phyloP scores from a whole-genome alignment of 257 asterid species.

The Przewalskia tangutica region DNA sequence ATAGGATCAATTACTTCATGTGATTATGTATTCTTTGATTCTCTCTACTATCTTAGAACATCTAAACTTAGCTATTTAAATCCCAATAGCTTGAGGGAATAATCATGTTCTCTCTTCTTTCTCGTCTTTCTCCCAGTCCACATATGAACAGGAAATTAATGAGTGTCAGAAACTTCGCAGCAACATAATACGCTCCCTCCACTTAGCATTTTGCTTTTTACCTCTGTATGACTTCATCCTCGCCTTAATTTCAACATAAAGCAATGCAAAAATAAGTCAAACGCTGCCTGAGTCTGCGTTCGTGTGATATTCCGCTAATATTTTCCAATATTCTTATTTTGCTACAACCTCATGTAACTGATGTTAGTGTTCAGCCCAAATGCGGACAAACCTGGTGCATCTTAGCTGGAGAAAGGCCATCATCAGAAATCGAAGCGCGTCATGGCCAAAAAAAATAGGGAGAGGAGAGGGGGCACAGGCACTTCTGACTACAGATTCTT shows the following conservation, averaged over 20 bases:
- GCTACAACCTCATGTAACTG: background rate
- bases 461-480: background rate
- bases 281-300: background rate
- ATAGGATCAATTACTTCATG: background rate
- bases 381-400: background rate
- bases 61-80: background rate
- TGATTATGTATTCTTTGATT: background rate
- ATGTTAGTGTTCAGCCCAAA: background rate
- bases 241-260: background rate
- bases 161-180: background rate
- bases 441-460: background rate
- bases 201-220: background rate
- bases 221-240: background rate
- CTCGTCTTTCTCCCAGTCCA: background rate
- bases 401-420: background rate
- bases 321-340: background rate
- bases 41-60: background rate
- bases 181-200: background rate
- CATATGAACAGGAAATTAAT: background rate
- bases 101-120: background rate
- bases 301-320: background rate
- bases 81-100: background rate
- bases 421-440: background rate
- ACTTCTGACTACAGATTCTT: background rate
- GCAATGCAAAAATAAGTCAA: background rate